Base-by-base conservation (phyloP, 139 green algal genomes). In the Desmodesmus armatus region DNA sequence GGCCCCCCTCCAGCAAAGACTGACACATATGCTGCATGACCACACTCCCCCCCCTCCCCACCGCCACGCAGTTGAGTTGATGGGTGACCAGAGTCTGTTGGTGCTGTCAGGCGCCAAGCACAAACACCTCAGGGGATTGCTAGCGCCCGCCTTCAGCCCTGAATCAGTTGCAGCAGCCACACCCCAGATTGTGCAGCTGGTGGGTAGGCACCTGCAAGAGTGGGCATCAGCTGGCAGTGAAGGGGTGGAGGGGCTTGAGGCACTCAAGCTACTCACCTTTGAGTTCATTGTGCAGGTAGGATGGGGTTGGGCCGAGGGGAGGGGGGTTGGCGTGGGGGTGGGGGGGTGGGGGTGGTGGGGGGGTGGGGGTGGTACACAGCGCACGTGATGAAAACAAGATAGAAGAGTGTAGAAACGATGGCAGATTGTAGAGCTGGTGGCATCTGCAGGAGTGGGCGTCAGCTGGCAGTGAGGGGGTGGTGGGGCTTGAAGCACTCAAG, bases 271-370 rank as follows among this genome's bases (percentile, higher is more conserved):
- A 29, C 51, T 85, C 66, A 85, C 80, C 6, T 85, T 78, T 70
- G 80, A 85, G 41, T 85, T 80, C 31, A 85, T 85, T 47, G 79
- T 85, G 9, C 31, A 33, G 53, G 74, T 81, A n/a, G 3, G 71
- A 35, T 25, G 15, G 27, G n/a, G n/a, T n/a, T n/a, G n/a, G n/a
- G n/a, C n/a, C n/a, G n/a, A n/a, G n/a, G n/a, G n/a, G n/a, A n/a
- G n/a, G n/a, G n/a, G 47, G 47, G 47, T 21, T 7, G 47, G 47
- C 47, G 9, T 55, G 47, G 47, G 9, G 47, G 13, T 55, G 47
- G 7, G 9, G 7, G 7, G 47, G 47, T 55, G 47, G 13, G 7
- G 47, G 9, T n/a, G n/a, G n/a, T n/a, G n/a, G n/a, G n/a, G n/a
- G n/a, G n/a, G n/a, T n/a, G n/a, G n/a, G n/a, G n/a, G n/a, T n/a